Evolutionary conservation across 495 filamentous ascomycete species (phyloP).

Genomic region (Penicillium antarcticum): DNA sequence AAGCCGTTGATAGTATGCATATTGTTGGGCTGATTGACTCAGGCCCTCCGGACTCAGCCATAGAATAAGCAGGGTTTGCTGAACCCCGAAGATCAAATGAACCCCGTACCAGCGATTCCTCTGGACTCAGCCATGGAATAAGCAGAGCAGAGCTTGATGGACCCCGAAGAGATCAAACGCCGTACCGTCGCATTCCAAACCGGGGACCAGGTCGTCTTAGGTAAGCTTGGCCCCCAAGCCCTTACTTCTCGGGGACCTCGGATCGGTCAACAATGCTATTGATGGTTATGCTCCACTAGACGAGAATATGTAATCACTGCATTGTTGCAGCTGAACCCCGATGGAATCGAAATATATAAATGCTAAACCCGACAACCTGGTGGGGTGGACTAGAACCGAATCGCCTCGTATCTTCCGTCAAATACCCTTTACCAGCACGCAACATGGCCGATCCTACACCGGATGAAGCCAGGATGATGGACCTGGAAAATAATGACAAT

Average conservation of each 20-base stretch:
- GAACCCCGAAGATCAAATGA: background rate
- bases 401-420: background rate
- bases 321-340: background rate
- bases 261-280: background rate
- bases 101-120: background rate
- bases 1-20: too few species aligned
- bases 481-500: conserved; percentile 27
- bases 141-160: background rate
- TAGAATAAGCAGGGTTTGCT: background rate
- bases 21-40: too few species aligned
- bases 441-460: conserved; percentile 7
- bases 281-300: background rate
- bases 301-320: background rate
- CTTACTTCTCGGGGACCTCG: conserved; percentile 7
- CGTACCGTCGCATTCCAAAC: background rate
- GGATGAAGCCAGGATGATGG: conserved; percentile 5
- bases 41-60: background rate
- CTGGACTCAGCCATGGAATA: background rate
- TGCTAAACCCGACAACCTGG: background rate
- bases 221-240: background rate
- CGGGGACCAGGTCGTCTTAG: background rate
- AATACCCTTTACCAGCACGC: background rate
- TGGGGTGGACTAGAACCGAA: background rate
- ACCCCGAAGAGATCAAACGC: background rate
- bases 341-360: conserved; percentile 7